These are phyloP conservation scores for Fomitopsis palustris DNA, from an alignment of 1,284 basidiomycete species.

Conservation along the genomic window DNA sequence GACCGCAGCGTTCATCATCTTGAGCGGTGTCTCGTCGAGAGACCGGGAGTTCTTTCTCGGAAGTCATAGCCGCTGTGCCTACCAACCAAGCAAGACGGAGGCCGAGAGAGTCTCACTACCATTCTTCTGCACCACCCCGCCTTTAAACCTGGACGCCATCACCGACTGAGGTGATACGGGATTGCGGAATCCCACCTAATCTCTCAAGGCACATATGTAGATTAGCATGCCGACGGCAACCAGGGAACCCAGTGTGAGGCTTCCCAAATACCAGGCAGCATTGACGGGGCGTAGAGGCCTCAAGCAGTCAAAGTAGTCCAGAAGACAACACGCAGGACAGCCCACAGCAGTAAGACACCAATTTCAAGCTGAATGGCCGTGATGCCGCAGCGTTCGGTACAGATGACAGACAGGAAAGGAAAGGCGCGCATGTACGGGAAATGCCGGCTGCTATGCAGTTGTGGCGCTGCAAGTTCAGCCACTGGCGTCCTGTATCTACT, in stretches of 20 bases:
- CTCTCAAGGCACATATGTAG: background rate
- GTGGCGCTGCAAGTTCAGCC: slow-evolving; percentile 27
- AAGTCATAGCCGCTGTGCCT: background rate
- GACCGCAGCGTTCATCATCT: background rate
- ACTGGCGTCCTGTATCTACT: slow-evolving; percentile 14
- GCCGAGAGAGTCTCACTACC: background rate
- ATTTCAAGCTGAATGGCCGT: background rate
- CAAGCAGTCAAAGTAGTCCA: background rate
- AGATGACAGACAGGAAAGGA: background rate
- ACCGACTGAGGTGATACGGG: background rate
- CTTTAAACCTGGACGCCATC: background rate
- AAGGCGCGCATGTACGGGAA: slow-evolving; percentile 7
- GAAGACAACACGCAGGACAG: background rate
- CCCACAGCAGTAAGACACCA: background rate
- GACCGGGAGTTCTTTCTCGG: background rate
- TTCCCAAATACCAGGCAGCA: background rate
- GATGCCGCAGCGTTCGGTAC: background rate
- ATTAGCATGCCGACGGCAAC: background rate
- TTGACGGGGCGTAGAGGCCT: background rate
- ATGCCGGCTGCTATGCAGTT: slow-evolving; percentile 26
- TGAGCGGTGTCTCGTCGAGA: background rate
- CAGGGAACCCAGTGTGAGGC: background rate
- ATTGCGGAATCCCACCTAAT: background rate
- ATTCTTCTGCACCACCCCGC: background rate
- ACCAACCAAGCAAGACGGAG: background rate